These are phyloP conservation scores for Penstemon davidsonii DNA, from an alignment of 257 asterid species.

Conservation along the genomic window DNA sequence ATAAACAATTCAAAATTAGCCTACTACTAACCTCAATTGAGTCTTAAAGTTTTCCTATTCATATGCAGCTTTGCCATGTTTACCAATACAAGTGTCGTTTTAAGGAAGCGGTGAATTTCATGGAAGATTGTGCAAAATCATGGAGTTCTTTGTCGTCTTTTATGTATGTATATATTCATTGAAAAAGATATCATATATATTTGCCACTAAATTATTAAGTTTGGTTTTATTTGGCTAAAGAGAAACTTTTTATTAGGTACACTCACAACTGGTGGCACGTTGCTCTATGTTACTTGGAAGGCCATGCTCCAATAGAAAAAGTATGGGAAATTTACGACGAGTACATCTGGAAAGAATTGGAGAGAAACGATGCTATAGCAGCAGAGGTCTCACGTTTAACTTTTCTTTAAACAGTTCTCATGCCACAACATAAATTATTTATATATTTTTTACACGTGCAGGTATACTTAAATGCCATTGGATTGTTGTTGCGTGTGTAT, in stretches of 20 bases:
- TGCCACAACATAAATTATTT: slow-evolving; percentile 13
- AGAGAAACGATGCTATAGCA: slow-evolving; percentile 64
- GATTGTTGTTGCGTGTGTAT: slow-evolving; percentile 69
- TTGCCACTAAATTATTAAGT: slow-evolving; percentile 11
- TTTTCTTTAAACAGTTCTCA: slow-evolving; percentile 5
- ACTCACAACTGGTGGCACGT: slow-evolving; percentile 99
- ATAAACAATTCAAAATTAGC: neutral
- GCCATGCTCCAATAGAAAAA: slow-evolving; percentile 61
- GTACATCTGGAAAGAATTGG: slow-evolving; percentile 81
- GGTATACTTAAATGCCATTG: slow-evolving; percentile 85
- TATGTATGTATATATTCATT: slow-evolving; percentile 50
- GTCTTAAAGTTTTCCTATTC: slow-evolving; percentile 20
- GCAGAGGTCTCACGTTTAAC: slow-evolving; percentile 53
- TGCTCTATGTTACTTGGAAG: slow-evolving; percentile 91
- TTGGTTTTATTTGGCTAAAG: slow-evolving; percentile 30
- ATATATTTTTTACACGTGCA: slow-evolving; percentile 34
- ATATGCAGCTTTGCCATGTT: slow-evolving; percentile 89
- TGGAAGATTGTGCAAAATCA: slow-evolving; percentile 75
- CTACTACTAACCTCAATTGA: slow-evolving; percentile 3
- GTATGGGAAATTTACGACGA: slow-evolving; percentile 67
- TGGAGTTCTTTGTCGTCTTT: slow-evolving; percentile 85
- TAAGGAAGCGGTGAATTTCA: slow-evolving; percentile 88
- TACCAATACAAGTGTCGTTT: slow-evolving; percentile 82
- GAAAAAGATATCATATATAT: neutral
- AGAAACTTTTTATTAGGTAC: slow-evolving; percentile 49